Evolutionary conservation across 2,329 filamentous ascomycete species (phyloP).

Genomic region (Cryphonectria carpinicola): DNA sequence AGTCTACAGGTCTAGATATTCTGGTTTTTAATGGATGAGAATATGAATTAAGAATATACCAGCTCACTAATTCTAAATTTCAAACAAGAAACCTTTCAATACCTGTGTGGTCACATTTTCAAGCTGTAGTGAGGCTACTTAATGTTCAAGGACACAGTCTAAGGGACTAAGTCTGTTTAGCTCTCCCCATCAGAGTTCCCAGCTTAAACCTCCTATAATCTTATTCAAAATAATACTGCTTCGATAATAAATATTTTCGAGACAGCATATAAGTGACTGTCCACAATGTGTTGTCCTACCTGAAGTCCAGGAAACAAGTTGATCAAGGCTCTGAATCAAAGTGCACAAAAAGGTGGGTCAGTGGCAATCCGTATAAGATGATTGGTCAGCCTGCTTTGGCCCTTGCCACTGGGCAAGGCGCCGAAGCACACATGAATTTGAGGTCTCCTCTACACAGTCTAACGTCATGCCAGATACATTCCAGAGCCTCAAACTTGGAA

Average conservation of each 20-base stretch:
- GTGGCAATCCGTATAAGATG: slow-evolving; percentile 10
- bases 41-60: too few species aligned
- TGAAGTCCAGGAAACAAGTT: not conserved
- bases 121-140: too few species aligned
- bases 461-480: not conserved
- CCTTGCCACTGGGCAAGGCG: not conserved
- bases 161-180: too few species aligned
- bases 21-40: too few species aligned
- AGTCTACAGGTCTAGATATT: too few species aligned
- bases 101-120: too few species aligned
- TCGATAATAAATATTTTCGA: not conserved
- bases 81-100: too few species aligned
- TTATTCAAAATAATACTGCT: not conserved
- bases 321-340: not conserved
- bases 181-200: too few species aligned
- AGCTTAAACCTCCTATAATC: not conserved
- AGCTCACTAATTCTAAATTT: too few species aligned
- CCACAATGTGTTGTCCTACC: not conserved
- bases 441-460: too few species aligned
- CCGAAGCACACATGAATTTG: not conserved
- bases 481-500: not conserved
- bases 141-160: too few species aligned
- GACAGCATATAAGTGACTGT: not conserved
- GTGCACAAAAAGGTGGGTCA: not conserved
- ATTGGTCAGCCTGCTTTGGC: slow-evolving; percentile 12